Conservation (phyloP, 805 yeast genomes). For the Isabelozyma gotoi region DNA sequence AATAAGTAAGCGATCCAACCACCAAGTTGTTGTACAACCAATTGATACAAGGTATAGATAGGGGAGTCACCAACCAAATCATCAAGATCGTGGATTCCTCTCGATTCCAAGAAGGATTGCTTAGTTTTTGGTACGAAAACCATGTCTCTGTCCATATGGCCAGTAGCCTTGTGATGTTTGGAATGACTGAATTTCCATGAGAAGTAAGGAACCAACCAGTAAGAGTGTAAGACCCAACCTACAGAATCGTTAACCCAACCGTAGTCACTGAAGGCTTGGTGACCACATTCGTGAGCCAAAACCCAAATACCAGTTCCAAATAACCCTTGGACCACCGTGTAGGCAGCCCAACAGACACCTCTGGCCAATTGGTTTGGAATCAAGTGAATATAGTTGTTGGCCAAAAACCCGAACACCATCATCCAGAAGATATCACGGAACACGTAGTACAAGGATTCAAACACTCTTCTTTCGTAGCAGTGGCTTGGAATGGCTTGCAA, state of each 20-base stretch:
- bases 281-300: slow-evolving; percentile 90
- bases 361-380: slow-evolving; percentile 46
- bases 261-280: slow-evolving; percentile 77
- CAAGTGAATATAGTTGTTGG: slow-evolving; percentile 52
- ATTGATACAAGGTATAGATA: slow-evolving; percentile 52
- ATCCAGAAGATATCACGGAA: slow-evolving; percentile 59
- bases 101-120: slow-evolving; percentile 48
- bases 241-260: slow-evolving; percentile 71
- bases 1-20: slow-evolving; percentile 73
- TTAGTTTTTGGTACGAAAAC: slow-evolving; percentile 77
- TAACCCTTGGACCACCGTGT: slow-evolving; percentile 57
- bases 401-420: slow-evolving; percentile 51
- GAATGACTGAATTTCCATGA: slow-evolving; percentile 85
- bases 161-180: slow-evolving; percentile 89
- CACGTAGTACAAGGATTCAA: slow-evolving; percentile 61
- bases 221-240: slow-evolving; percentile 83
- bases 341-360: slow-evolving; percentile 57
- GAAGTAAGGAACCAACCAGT: slow-evolving; percentile 78
- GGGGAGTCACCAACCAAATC: slow-evolving; percentile 78
- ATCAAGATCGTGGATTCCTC: slow-evolving; percentile 38
- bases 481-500: slow-evolving; percentile 69
- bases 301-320: slow-evolving; percentile 82
- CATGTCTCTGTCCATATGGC: slow-evolving; percentile 79
- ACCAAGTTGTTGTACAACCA: slow-evolving; percentile 68
- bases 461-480: slow-evolving; percentile 65